A percentile compares a stretch with the other conserved stretches of the same genome.
Conservation (phyloP, 495 filamentous ascomycete genomes). For the Collariella sp. region DNA sequence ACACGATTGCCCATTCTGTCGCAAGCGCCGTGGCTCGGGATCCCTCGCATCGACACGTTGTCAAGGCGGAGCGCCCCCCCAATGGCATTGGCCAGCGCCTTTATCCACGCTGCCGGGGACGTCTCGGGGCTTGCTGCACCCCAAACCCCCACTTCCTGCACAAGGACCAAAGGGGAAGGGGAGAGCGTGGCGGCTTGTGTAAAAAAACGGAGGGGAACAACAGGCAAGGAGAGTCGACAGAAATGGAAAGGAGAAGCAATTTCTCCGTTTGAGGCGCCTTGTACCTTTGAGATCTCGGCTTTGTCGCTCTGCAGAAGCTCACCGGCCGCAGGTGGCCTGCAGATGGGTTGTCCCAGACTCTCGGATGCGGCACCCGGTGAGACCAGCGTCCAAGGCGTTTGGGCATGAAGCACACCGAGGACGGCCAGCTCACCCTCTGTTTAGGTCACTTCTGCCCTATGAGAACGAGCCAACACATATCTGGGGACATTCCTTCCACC, state of each 20-base stretch:
- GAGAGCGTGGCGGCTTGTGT: background rate
- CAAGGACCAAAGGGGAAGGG: background rate
- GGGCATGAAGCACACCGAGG: no score
- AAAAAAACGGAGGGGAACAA: background rate
- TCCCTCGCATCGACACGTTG: conserved; percentile 7
- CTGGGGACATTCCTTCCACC: no score
- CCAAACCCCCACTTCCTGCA: background rate
- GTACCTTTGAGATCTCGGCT: conserved; percentile 3
- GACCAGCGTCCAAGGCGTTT: no score
- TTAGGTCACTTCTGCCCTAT: no score
- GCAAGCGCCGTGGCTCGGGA: background rate
- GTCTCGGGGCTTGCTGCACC: background rate
- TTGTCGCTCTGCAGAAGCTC: background rate
- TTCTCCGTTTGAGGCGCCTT: background rate
- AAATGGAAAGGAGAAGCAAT: background rate
- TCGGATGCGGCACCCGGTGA: background rate
- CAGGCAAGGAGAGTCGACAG: background rate
- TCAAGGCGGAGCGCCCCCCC: background rate
- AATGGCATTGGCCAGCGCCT: background rate
- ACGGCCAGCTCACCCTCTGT: no score
- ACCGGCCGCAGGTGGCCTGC: background rate
- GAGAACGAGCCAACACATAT: no score
- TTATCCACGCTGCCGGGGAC: background rate
- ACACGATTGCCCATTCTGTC: background rate
- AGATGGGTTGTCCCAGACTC: background rate